These are phyloP conservation scores for Brettanomyces bruxellensis DNA, from an alignment of 805 yeast species.

Conservation along the genomic window DNA sequence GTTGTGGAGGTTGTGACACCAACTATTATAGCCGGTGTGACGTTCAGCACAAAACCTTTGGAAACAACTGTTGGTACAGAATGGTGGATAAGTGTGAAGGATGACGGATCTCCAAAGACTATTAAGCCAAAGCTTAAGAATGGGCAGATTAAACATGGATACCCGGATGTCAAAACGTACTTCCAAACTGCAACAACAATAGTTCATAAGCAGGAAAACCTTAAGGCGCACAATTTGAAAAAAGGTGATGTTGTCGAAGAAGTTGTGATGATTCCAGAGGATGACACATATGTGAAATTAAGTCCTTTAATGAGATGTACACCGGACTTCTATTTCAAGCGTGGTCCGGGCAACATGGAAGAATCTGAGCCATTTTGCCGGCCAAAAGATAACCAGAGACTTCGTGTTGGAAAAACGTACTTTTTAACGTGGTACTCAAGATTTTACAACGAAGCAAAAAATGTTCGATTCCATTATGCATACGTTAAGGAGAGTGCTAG, in stretches of 20 bases:
- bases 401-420: slow-evolving; percentile 55
- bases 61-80: slow-evolving; percentile 53
- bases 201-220: slow-evolving; percentile 47
- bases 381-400: slow-evolving; percentile 53
- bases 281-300: slow-evolving; percentile 58
- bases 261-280: slow-evolving; percentile 52
- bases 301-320: slow-evolving; percentile 82
- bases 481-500: slow-evolving; percentile 46
- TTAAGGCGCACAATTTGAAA: slow-evolving; percentile 67
- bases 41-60: slow-evolving; percentile 63
- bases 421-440: slow-evolving; percentile 77
- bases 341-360: slow-evolving; percentile 48
- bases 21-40: slow-evolving; percentile 53
- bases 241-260: slow-evolving; percentile 52
- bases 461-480: slow-evolving; percentile 60
- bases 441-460: slow-evolving; percentile 50
- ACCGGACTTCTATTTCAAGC: slow-evolving; percentile 61
- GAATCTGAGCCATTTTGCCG: slow-evolving; percentile 78
- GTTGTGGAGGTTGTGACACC: slow-evolving; percentile 54
- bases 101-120: slow-evolving; percentile 74
- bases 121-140: slow-evolving; percentile 67
- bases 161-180: slow-evolving; percentile 69
- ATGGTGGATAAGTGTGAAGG: slow-evolving; percentile 75
- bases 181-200: slow-evolving; percentile 62
- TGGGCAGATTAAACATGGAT: slow-evolving; percentile 56